Base-by-base conservation (phyloP, 2,329 filamentous ascomycete species). In the Aspergillus japonicus region DNA sequence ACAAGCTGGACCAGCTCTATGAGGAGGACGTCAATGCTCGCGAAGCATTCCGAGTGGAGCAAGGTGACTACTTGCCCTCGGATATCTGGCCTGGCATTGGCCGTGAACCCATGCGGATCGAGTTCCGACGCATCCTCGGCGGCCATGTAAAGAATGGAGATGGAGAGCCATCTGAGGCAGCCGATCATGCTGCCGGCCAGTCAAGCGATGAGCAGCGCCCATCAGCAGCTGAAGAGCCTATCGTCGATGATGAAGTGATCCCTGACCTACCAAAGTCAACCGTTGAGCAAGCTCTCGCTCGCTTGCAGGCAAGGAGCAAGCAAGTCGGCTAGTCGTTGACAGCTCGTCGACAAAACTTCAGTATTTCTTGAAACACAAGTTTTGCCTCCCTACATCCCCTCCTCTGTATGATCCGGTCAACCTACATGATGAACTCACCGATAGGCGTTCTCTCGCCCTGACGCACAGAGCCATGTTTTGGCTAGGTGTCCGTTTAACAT, bases 1-100 rank as follows among this genome's bases (percentile, higher is more conserved):
- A 89, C 60, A 89, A 88, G 66, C 83, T 97, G 8, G 87, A 93
- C 60, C 87, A 86, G 70, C 80, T 98, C 10, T 86, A 90, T 62
- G 85, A 90, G 12, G 81, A 86, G 12, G 95, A 99, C 73, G 80
- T 85, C 58, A 81, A 81, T 47, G 87, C 92, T 63, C 83, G 95
- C 42, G 89, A 96, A 64, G 80, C 84, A 0, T 98, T 99, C 73
- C 85, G 90, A 35, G 82, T 88, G 29, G 89, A 96, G 48, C 88
- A 95, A 12, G 93, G 92, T 7, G 91, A 96, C 64, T 96, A 87
- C 71, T 77, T 99, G 11, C 95, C 95, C 0, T 88, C 89, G 0
- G 92, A 97, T 73, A 85, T 97, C 23, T 97, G 92, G 92, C 88
- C 87, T 0, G 90, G 89, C 1, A 84, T 95, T 74, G 85, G 68